Evolutionary conservation across 208 protist genomes (phyloP).

Genomic region (Hexamita inflata): DNA sequence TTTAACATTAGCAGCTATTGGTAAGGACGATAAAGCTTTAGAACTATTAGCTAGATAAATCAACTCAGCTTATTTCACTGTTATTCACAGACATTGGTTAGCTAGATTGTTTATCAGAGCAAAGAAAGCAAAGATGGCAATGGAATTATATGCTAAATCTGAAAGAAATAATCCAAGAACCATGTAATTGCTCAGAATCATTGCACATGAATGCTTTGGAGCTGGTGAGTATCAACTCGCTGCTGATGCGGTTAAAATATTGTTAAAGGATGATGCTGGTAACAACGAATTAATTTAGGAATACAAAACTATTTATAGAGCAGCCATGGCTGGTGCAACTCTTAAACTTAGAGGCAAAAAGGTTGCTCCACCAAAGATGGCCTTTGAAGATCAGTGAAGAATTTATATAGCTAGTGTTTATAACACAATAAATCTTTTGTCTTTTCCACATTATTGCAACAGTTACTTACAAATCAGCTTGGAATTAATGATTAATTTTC

Average conservation of each 20-base stretch:
- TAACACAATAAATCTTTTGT: too few relatives aligned
- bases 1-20: conserved; percentile 2
- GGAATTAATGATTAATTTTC: too few relatives aligned
- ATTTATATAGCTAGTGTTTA: too few relatives aligned
- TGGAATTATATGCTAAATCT: background rate
- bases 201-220: conserved; percentile 21
- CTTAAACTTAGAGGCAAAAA: background rate
- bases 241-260: background rate
- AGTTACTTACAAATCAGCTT: too few relatives aligned
- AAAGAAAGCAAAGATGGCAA: background rate
- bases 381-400: background rate
- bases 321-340: background rate
- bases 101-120: conserved; percentile 6
- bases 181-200: background rate
- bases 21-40: conserved; percentile 9
- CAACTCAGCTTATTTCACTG: background rate
- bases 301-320: background rate
- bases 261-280: background rate
- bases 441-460: too few relatives aligned
- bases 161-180: conserved; percentile 15
- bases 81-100: conserved; percentile 5
- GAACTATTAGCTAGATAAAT: background rate
- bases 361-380: background rate
- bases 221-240: conserved; percentile 1
- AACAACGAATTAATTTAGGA: background rate